Base-by-base conservation (phyloP, 108 stramenopile species). In the Parietichytrium sp. region DNA sequence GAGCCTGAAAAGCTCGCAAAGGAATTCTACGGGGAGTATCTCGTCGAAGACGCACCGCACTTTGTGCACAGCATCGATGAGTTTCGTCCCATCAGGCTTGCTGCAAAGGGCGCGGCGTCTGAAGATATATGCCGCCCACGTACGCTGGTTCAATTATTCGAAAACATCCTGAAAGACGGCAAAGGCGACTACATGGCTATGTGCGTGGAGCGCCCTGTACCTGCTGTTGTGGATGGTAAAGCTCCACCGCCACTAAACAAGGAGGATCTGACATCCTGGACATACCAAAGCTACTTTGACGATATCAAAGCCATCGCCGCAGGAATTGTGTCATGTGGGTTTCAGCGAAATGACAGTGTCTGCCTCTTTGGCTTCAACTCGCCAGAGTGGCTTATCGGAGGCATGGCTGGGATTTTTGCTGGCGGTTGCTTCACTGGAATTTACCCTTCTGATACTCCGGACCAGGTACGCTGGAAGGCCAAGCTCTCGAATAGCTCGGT, bases 301-400 rank as follows among this genome's bases (percentile, higher is more conserved):
- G 20, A 18, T n/a, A 42, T 42, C 10, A 72, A 6, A 1, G 20
- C 1, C 20, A 15, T 72, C 6, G 61, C 61, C 13, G 61, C 16
- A 16, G 61, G 29, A 23, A 16, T 72, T 23, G 33, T 36, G 33
- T 10, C 29, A 0, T 25, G 36, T 13, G 91, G 89, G 2, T 88
- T 93, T 45, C 83, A 83, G 10, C 82, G 84, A 26, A 87, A 86
- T 47, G 86, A 91, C 47, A 83, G 82, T 33, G 83, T 89, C 72
- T 90, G 90, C 84, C 91, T 93, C 53, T 79, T 92, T 26, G 93
- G 92, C n/a, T 93, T 92, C 85, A 93, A 93, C 51, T 79, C 87
- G 23, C 85, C 84, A 1, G 85, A 87, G 53, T 91, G 90, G 92
- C 49, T 88, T 80, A 83, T 92, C 27, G 84, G 89, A 23, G 55